Conservation (phyloP, 257 asterid species). For the Primulina eburnea region DNA sequence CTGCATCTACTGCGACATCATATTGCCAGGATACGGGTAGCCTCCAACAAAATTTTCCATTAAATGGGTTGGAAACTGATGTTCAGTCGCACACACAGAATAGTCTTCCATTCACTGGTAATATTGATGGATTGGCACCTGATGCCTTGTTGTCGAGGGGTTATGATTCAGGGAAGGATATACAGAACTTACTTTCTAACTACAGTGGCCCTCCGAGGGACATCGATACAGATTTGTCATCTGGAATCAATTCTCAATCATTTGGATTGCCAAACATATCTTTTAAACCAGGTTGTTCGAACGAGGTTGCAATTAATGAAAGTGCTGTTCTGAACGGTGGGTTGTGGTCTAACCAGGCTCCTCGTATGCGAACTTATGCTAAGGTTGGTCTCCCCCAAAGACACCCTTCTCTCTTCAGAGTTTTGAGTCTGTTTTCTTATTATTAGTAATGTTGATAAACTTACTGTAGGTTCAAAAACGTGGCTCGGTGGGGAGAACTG, state of each 20-base stretch:
- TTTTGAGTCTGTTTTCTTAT: background rate
- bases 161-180: constrained; percentile 86
- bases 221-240: constrained; percentile 73
- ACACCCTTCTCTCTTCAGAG: constrained; percentile 12
- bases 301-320: constrained; percentile 60
- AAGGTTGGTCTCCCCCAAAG: constrained; percentile 49
- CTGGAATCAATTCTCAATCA: constrained; percentile 67
- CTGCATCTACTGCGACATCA: constrained; percentile 80
- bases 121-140: constrained; percentile 69
- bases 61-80: constrained; percentile 66
- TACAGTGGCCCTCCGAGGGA: constrained; percentile 66
- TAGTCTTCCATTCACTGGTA: constrained; percentile 47
- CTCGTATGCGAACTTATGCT: constrained; percentile 89
- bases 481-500: constrained; percentile 95
- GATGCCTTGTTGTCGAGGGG: constrained; percentile 91
- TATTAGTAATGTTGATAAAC: constrained; percentile 15
- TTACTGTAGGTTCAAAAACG: constrained; percentile 86
- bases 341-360: constrained; percentile 83
- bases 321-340: constrained; percentile 56
- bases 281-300: constrained; percentile 70
- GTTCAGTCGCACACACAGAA: constrained; percentile 70
- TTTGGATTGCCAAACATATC: constrained; percentile 68
- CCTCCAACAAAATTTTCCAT: constrained; percentile 59
- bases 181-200: constrained; percentile 73
- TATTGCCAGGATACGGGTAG: constrained; percentile 77